A percentile compares a stretch with the other conserved stretches of the same genome.
phyloP scores from a whole-genome alignment of 2,329 filamentous ascomycete species.

The Stagonosporopsis chrysanthemi region DNA sequence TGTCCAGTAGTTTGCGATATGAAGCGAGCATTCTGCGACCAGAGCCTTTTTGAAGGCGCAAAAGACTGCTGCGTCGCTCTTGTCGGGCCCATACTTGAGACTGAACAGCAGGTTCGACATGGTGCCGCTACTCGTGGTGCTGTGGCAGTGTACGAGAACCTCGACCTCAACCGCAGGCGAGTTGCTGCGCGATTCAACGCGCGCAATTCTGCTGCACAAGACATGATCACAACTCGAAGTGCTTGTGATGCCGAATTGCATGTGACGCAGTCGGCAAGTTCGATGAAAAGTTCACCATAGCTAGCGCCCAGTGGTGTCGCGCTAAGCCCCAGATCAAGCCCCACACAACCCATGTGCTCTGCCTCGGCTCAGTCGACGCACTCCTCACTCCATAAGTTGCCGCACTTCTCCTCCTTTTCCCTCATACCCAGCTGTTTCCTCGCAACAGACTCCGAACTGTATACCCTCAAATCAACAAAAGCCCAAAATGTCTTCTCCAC shows the following conservation, averaged over 20 bases:
- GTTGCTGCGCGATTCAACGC: not conserved
- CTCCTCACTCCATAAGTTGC: conserved; percentile 34
- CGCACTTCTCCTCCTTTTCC: conserved; percentile 21
- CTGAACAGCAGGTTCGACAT: conserved; percentile 4
- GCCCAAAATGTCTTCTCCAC: conserved; percentile 75
- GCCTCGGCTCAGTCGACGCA: conserved; percentile 40
- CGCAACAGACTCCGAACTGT: not conserved
- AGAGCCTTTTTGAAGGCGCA: not conserved
- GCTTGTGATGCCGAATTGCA: conserved; percentile 19
- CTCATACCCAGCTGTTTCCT: not conserved
- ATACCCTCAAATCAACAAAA: conserved; percentile 5
- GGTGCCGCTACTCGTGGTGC: not conserved
- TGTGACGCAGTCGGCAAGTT: conserved; percentile 27
- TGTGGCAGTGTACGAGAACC: not conserved
- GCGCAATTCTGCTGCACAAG: conserved; percentile 9
- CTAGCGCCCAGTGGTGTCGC: conserved; percentile 9
- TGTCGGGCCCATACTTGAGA: not conserved
- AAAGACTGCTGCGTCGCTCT: not conserved
- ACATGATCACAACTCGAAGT: conserved; percentile 8
- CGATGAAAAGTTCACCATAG: conserved; percentile 20
- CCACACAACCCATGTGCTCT: conserved; percentile 19
- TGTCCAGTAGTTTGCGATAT: conserved; percentile 18
- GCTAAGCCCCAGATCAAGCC: conserved; percentile 11
- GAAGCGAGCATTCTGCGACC: conserved; percentile 11
- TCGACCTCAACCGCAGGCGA: not conserved